These are phyloP conservation scores for Saxophila tyrrhenica DNA, from an alignment of 495 filamentous ascomycete genomes.

Conservation along the genomic window DNA sequence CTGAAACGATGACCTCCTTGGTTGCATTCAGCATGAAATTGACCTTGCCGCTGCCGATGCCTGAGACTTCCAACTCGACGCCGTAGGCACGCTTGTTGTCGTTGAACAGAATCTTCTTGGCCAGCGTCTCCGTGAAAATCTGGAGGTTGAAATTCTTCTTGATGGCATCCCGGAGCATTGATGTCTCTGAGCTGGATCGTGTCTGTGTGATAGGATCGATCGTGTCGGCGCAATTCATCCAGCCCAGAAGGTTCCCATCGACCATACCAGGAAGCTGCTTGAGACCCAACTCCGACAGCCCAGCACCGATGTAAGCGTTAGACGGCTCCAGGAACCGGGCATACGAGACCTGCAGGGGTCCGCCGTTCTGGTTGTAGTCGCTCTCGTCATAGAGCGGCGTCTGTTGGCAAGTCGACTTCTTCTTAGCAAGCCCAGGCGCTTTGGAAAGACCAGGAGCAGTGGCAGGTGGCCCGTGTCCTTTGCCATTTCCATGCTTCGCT, in stretches of 20 bases:
- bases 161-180: constrained; percentile 29
- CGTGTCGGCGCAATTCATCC: constrained; percentile 23
- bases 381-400: too few species aligned
- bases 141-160: constrained; percentile 17
- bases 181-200: constrained; percentile 33
- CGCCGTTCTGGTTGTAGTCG: too few species aligned
- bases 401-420: too few species aligned
- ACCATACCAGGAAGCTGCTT: constrained; percentile 18
- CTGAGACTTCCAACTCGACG: constrained; percentile 32
- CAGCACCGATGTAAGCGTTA: constrained; percentile 29
- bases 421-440: constrained; percentile 19
- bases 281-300: constrained; percentile 32
- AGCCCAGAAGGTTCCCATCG: constrained; percentile 28
- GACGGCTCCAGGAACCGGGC: constrained; percentile 38
- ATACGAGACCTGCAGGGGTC: constrained; percentile 43
- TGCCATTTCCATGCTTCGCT: too few species aligned
- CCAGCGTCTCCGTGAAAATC: constrained; percentile 33
- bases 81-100: constrained; percentile 37
- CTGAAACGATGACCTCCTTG: constrained; percentile 48
- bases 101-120: constrained; percentile 37
- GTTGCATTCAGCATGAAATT: constrained; percentile 35
- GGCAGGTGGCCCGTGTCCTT: too few species aligned
- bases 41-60: constrained; percentile 9
- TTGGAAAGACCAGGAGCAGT: too few species aligned
- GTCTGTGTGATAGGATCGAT: constrained; percentile 28